A percentile compares a stretch with the other conserved stretches of the same genome.
These are phyloP conservation scores for Oryza meridionalis DNA, from an alignment of 176 grass and related monocot species.

Conservation along the genomic window DNA sequence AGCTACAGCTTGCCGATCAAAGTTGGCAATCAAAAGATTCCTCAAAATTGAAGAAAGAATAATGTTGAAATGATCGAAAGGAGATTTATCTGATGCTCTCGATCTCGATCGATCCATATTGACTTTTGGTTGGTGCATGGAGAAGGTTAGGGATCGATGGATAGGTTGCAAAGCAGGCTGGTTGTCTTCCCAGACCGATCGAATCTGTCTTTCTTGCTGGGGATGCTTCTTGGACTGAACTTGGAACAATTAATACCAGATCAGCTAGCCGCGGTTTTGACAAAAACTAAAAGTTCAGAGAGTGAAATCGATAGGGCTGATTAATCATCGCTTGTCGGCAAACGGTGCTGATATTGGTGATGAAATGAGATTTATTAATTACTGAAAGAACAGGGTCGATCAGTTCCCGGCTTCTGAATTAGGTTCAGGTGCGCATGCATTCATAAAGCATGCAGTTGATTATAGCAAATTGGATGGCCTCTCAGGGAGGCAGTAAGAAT, in stretches of 20 bases:
- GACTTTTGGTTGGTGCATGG: neutral
- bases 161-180: neutral
- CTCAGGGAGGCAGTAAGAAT: neutral
- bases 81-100: neutral
- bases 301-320: neutral
- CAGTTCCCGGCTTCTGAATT: neutral
- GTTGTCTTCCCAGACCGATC: neutral
- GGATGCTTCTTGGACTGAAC: neutral
- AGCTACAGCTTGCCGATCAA: neutral
- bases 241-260: neutral
- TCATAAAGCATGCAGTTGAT: neutral
- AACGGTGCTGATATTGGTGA: neutral
- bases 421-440: neutral
- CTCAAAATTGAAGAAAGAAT: neutral
- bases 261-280: neutral
- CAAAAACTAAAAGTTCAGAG: neutral
- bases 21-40: neutral
- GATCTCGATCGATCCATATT: neutral
- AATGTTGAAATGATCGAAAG: neutral
- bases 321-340: constrained; percentile 34
- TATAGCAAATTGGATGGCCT: neutral
- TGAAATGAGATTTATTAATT: neutral
- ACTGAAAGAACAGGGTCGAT: neutral
- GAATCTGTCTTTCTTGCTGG: neutral
- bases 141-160: neutral